Evolutionary conservation across 345 rosid species (phyloP), one percentile per base, ranked within the genome.

Genomic region (Firmiana major): DNA sequence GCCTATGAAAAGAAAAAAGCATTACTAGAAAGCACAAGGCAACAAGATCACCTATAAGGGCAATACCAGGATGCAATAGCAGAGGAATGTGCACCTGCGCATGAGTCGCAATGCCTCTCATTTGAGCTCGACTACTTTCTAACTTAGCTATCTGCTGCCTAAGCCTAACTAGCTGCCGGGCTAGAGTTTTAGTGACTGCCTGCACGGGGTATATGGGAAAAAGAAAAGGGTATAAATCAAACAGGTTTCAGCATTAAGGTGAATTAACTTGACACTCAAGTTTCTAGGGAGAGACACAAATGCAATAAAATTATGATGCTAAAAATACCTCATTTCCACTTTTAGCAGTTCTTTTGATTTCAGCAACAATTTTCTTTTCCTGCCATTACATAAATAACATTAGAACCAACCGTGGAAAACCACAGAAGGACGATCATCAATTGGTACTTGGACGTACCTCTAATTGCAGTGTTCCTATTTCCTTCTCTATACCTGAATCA

Each of bases 21-120:
- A 57, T 48, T 46, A 11, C 54, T 70, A 81, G 80, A 77, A 77
- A 77, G 60, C 69, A 63, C 26, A 73, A 77, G 46, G 34, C 16
- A 7, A 36, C 54, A 60, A 54, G 49, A 31, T 36, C 45, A 26
- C 71, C 66, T 19, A 21, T 19, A 49, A 74, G 0, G 9, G 8
- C 21, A 31, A 55, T 24, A 78, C 51, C 62, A 16, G 71, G 46
- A 38, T 24, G 70, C 22, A 53, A 22, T 16, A 45, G 78, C 34
- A 57, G 19, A 28, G 59, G 22, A 59, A 34, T 53, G 45, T 49
- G 54, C 55, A 93, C 99, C 92, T 93, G 99, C 0, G 99, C 93
- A 84, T 95, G 99, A 81, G 99, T 95, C 70, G 99, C 94, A 28
- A 95, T 88, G 85, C 99, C 99, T 88, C 98, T 87, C 90, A 95